phyloP scores from a whole-genome alignment of 352 stramenopile species.

The Globisporangium mamillatum region DNA sequence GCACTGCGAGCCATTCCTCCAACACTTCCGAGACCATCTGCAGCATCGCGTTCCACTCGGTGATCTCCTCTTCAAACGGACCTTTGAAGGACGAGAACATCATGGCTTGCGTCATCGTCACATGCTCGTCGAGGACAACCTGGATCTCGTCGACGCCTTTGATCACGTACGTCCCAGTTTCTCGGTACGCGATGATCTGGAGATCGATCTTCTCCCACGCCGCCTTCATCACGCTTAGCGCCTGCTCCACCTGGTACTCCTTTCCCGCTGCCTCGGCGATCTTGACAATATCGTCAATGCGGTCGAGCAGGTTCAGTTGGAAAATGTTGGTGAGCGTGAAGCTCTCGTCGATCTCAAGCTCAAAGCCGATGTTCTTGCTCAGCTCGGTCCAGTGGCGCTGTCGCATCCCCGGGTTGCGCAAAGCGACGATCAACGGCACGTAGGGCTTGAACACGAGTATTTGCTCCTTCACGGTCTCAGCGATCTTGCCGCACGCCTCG shows the following conservation, averaged over 20 bases:
- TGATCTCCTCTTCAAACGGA: conserved; percentile 93
- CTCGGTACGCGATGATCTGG: conserved; percentile 87
- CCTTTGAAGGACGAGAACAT: conserved; percentile 95
- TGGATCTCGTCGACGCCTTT: conserved; percentile 95
- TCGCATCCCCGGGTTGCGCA: conserved; percentile 93
- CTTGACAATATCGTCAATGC: conserved; percentile 91
- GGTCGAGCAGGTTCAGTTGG: conserved; percentile 78
- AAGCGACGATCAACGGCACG: conserved; percentile 88
- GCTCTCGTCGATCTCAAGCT: conserved; percentile 87
- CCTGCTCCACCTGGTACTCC: conserved; percentile 93
- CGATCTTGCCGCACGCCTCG: conserved; percentile 86
- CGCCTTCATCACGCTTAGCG: conserved; percentile 90
- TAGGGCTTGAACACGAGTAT: conserved; percentile 93
- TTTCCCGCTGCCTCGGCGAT: conserved; percentile 92
- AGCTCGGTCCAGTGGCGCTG: conserved; percentile 93
- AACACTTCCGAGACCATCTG: conserved; percentile 91
- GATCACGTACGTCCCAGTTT: conserved; percentile 94
- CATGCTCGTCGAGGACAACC: conserved; percentile 93
- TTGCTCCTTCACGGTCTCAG: conserved; percentile 89
- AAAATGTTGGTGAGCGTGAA: conserved; percentile 87
- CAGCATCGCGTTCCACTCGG: conserved; percentile 90
- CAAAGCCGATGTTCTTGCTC: conserved; percentile 79
- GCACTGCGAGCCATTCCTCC: conserved; percentile 94
- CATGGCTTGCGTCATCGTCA: conserved; percentile 96
- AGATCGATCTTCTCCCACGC: conserved; percentile 91